These are phyloP conservation scores for Kodamaea laetipori DNA, from an alignment of 805 yeast species.

Conservation along the genomic window DNA sequence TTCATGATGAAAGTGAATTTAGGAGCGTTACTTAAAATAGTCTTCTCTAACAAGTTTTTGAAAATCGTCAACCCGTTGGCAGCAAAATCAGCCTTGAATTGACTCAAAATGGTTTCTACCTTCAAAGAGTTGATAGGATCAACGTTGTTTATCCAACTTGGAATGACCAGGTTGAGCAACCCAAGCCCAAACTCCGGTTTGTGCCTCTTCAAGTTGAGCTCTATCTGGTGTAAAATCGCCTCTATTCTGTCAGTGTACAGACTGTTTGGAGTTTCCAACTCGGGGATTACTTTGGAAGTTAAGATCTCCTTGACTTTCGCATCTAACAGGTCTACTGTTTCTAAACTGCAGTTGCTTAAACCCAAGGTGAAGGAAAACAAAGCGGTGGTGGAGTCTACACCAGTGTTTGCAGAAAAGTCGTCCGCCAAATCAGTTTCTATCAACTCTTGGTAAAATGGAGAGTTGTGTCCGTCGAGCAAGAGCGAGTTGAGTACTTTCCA, in stretches of 20 bases:
- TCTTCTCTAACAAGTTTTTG: slow-evolving; percentile 55
- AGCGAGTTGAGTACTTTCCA: slow-evolving; percentile 70
- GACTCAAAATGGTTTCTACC: slow-evolving; percentile 58
- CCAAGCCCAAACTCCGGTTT: slow-evolving; percentile 89
- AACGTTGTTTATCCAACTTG: slow-evolving; percentile 82
- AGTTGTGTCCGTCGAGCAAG: slow-evolving; percentile 86
- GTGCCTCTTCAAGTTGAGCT: slow-evolving; percentile 79
- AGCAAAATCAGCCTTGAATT: slow-evolving; percentile 63
- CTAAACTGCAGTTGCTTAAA: slow-evolving; percentile 66
- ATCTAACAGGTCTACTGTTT: slow-evolving; percentile 50
- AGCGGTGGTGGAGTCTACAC: slow-evolving; percentile 80
- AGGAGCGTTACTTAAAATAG: slow-evolving; percentile 45
- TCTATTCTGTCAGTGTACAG: slow-evolving; percentile 54
- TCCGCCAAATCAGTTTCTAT: slow-evolving; percentile 84
- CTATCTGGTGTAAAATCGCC: slow-evolving; percentile 87
- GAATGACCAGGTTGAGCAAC: slow-evolving; percentile 69
- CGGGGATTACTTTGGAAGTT: slow-evolving; percentile 37
- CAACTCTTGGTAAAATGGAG: slow-evolving; percentile 83
- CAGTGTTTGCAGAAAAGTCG: slow-evolving; percentile 85
- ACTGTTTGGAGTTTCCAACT: slow-evolving; percentile 25
- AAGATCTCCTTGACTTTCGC: slow-evolving; percentile 50
- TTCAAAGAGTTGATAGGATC: slow-evolving; percentile 72
- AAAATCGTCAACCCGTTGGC: slow-evolving; percentile 55
- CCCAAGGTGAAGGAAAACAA: slow-evolving; percentile 82
- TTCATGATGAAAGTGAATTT: slow-evolving; percentile 73